Percentiles rank a stretch among this genome's conserved stretches.
Conservation (phyloP, 2,329 filamentous ascomycete species). For the Colletotrichum sp. region DNA sequence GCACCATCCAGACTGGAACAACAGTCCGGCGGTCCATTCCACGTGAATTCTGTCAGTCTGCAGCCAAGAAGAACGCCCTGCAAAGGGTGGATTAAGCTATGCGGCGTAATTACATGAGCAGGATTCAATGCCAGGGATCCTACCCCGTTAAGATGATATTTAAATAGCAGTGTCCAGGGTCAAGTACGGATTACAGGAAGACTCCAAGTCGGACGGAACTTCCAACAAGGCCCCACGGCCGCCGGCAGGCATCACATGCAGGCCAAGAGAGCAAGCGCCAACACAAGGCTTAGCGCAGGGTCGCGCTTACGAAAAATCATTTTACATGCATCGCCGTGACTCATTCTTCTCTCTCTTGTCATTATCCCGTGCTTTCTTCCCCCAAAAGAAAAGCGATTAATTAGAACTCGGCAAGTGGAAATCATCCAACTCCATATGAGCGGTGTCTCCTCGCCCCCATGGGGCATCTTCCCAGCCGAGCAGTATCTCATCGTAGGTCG, state of each 20-base stretch:
- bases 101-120: not conserved
- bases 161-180: not conserved
- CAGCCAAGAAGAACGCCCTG: not conserved
- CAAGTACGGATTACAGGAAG: not conserved
- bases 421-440: not conserved
- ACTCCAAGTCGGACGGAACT: not conserved
- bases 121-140: not conserved
- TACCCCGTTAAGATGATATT: not conserved
- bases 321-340: no score
- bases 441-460: not conserved
- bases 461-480: not conserved
- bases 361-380: not conserved
- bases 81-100: not conserved
- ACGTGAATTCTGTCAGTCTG: not conserved
- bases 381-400: not conserved
- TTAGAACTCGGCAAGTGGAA: not conserved
- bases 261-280: not conserved
- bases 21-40: not conserved
- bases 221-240: not conserved
- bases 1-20: not conserved
- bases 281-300: not conserved
- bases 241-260: not conserved
- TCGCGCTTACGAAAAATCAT: no score
- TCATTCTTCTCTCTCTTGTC: not conserved
- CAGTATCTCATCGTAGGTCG: not conserved